Base-by-base conservation (phyloP, 306 rosid genomes). In the Delonix regia region DNA sequence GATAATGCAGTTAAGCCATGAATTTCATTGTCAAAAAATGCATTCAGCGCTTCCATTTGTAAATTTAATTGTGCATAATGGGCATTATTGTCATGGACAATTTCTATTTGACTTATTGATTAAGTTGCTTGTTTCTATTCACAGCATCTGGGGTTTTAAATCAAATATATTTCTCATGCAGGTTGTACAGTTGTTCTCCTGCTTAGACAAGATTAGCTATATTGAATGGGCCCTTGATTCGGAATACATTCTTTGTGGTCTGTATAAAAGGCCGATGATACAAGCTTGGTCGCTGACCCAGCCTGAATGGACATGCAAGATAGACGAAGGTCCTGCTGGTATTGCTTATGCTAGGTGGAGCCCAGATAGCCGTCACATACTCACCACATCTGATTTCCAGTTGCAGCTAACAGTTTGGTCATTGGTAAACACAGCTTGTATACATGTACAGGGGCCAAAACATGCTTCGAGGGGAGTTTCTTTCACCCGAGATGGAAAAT, bases 251-350 rank as follows among this genome's bases (percentile, higher is more conserved):
- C 99, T 95, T 65, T 95, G 99, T 81, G 99, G 99, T 85, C 88
- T 95, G 47, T 90, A 87, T 79, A 93, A 88, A 88, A 89, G 89
- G 80, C 94, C 98, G 27, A 91, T 95, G 97, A 95, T 95, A 85
- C 99, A 95, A 71, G 99, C 99, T 62, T 95, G 99, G 99, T 95
- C 99, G 9, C 78, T 95, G 81, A 84, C 89, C 63, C 98, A 95
- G 84, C 98, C 99, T 10, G 99, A 95, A 84, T 93, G 99, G 98
- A 95, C 99, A 48, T 95, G 99, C 87, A 95, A 95, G 87, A 95
- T 95, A 83, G 99, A 95, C 60, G 99, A 95, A 82, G 98, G 99
- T 81, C 97, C 91, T 49, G 98, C 99, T 4, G 99, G 99, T 38
- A 95, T 95, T 77, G 91, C 96, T 27, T 91, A 93, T 84, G 97